Evolutionary conservation across 2,329 filamentous ascomycete species (phyloP).

Genomic region (Macrophomina pseudophaseolina): DNA sequence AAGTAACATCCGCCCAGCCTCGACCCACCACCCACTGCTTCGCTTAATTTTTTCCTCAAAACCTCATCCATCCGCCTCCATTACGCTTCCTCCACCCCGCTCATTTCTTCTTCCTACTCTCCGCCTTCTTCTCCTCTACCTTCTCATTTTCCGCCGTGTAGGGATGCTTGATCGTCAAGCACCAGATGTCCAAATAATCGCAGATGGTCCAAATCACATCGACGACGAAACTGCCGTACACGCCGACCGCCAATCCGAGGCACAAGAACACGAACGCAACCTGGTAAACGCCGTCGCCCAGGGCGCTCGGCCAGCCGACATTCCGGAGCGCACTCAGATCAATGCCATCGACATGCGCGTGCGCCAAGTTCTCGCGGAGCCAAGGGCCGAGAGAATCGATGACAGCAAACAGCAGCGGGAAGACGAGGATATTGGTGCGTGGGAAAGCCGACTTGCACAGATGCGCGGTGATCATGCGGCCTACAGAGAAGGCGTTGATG

Average conservation of each 20-base stretch:
- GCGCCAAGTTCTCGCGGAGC: constrained; percentile 51
- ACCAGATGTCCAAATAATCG: constrained; percentile 98
- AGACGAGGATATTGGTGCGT: constrained; percentile 82
- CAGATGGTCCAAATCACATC: constrained; percentile 98
- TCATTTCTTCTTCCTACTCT: neutral
- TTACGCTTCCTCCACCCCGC: neutral
- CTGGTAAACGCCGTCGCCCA: constrained; percentile 74
- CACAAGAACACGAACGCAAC: constrained; percentile 90
- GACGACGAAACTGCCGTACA: constrained; percentile 97
- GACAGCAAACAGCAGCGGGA: constrained; percentile 79
- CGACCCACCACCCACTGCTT: too few species aligned
- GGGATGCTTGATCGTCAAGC: constrained; percentile 92
- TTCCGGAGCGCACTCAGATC: constrained; percentile 30
- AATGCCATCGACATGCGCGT: constrained; percentile 33
- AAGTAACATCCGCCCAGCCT: too few species aligned
- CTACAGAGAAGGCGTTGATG: constrained; percentile 93
- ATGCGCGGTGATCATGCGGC: constrained; percentile 94
- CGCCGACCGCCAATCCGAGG: constrained; percentile 80
- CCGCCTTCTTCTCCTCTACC: constrained; percentile 4
- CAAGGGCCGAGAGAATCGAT: constrained; percentile 79
- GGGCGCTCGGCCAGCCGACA: constrained; percentile 55
- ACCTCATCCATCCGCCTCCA: neutral
- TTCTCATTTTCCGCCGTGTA: constrained; percentile 50
- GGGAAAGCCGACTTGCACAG: constrained; percentile 87
- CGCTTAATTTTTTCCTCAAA: too few species aligned